Evolutionary conservation across 2,329 filamentous ascomycete genomes (phyloP), one percentile per base, ranked within the genome.

Genomic region (Claviceps digitariae): DNA sequence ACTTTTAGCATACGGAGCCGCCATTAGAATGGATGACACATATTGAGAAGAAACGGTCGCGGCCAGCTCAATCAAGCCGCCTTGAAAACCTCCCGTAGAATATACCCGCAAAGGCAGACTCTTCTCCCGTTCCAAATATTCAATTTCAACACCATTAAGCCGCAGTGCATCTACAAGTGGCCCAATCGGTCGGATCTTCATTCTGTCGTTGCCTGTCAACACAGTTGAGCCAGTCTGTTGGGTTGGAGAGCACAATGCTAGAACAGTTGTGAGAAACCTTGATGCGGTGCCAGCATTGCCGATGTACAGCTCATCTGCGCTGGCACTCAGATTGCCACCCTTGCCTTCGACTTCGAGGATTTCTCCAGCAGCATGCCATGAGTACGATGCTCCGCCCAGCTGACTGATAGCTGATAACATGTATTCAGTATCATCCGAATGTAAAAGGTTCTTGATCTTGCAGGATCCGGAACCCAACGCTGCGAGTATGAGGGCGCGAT

Each of bases 41-140:
- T 97, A 98, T 70, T 98, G 93, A n/a, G 93, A 97, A 9, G 93
- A 98, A 17, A 97, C 86, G 44, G 93, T 97, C 1, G 93, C 93
- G 12, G 90, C 89, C 54, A 98, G 77, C 66, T 95, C 87, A 61
- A 98, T 96, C 29, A 86, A 76, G 40, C 93, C 93, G 53, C 90
- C 91, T 48, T 82, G 80, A 59, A 96, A 85, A 4, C 90, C 91
- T 48, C 83, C 84, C 25, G 86, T 86, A 47, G 93, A 90, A 57
- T 84, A 79, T 50, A 98, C 85, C 55, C 83, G 81, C 13, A 98
- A 72, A 0, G 93, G 93, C 44, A 98, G 74, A 66, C 90, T 94
- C 58, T 86, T 82, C 58, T 89, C 79, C 58, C 84, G 84, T 63
- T 90, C 90, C 44, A 95, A 71, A 64, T 95, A 98, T 56, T 89